Percentiles rank a stretch among this genome's conserved stretches.
Conservation (phyloP, 1,139 yeast species). For the Candida sanyaensis region DNA sequence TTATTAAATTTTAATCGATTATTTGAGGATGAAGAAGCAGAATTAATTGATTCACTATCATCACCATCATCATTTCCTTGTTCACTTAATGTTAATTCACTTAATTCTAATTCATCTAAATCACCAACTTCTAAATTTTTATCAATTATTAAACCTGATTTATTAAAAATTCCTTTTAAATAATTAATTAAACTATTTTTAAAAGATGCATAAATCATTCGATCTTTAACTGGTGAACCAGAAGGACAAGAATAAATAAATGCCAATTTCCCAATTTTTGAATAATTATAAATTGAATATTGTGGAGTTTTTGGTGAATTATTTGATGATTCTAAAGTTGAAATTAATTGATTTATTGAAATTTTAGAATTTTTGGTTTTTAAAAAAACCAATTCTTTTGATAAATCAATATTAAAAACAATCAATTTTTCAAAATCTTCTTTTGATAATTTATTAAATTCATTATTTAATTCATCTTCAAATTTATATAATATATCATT, state of each 20-base stretch:
- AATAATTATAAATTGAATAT: constrained; percentile 57
- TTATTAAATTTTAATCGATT: constrained; percentile 42
- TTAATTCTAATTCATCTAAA: constrained; percentile 59
- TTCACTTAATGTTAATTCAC: constrained; percentile 24
- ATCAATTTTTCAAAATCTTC: constrained; percentile 21
- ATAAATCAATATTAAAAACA: constrained; percentile 33
- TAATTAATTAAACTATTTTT: constrained; percentile 65
- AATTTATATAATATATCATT: constrained; percentile 30
- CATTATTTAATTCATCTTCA: constrained; percentile 23
- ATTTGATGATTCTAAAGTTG: constrained; percentile 19
- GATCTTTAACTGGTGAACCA: constrained; percentile 83
- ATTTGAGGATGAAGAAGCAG: constrained; percentile 14
- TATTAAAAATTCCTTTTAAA: constrained; percentile 30
- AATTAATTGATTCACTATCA: constrained; percentile 17
- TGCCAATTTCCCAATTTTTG: constrained; percentile 27
- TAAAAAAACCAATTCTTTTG: constrained; percentile 29
- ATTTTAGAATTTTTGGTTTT: constrained; percentile 18
- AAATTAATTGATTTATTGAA: constrained; percentile 22
- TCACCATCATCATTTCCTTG: neutral
- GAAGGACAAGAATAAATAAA: constrained; percentile 91
- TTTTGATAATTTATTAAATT: constrained; percentile 21
- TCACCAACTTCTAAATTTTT: constrained; percentile 69
- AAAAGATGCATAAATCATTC: constrained; percentile 91
- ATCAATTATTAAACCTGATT: constrained; percentile 21
- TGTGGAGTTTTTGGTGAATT: constrained; percentile 26